phyloP scores from a whole-genome alignment of 495 filamentous ascomycete species.

The Clohesyomyces aquaticus region DNA sequence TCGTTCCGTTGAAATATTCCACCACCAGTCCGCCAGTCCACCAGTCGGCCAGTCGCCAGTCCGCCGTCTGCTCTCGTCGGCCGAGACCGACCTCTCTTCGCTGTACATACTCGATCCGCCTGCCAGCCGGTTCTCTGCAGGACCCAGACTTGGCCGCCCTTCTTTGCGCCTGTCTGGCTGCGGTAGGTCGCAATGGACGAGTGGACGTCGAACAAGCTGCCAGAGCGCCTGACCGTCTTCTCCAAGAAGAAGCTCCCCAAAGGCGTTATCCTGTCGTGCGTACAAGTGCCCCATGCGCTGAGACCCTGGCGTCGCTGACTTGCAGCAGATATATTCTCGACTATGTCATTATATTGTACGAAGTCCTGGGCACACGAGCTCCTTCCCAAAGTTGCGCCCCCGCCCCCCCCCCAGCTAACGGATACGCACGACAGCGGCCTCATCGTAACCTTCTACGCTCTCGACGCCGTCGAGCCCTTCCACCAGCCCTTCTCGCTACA shows the following conservation, averaged over 20 bases:
- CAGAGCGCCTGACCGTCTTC: slow-evolving; percentile 53
- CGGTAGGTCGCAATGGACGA: slow-evolving; percentile 31
- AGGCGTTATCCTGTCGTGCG: slow-evolving; percentile 59
- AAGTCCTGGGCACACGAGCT: slow-evolving; percentile 36
- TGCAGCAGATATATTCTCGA: slow-evolving; percentile 65
- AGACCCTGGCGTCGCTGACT: slow-evolving; percentile 21
- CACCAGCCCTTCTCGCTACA: slow-evolving; percentile 63
- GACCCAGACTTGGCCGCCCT: slow-evolving; percentile 6
- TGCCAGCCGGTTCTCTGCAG: neutral
- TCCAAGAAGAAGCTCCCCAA: slow-evolving; percentile 57
- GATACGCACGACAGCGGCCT: slow-evolving; percentile 50
- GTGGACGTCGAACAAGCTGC: slow-evolving; percentile 36
- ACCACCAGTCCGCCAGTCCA: neutral
- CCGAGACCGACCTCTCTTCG: slow-evolving; percentile 5
- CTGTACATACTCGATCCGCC: slow-evolving; percentile 14
- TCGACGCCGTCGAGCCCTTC: slow-evolving; percentile 60
- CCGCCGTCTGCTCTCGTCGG: slow-evolving; percentile 1
- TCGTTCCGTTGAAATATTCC: neutral
- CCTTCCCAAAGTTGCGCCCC: slow-evolving; percentile 24
- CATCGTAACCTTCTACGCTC: slow-evolving; percentile 57
- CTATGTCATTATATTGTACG: slow-evolving; percentile 69
- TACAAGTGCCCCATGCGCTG: slow-evolving; percentile 18
- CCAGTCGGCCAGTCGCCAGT: slow-evolving; percentile 4
- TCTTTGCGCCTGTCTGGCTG: slow-evolving; percentile 33
- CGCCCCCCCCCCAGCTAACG: slow-evolving; percentile 45